Base-by-base conservation (phyloP, 2,329 filamentous ascomycete genomes). In the Nemania bipapillata region DNA sequence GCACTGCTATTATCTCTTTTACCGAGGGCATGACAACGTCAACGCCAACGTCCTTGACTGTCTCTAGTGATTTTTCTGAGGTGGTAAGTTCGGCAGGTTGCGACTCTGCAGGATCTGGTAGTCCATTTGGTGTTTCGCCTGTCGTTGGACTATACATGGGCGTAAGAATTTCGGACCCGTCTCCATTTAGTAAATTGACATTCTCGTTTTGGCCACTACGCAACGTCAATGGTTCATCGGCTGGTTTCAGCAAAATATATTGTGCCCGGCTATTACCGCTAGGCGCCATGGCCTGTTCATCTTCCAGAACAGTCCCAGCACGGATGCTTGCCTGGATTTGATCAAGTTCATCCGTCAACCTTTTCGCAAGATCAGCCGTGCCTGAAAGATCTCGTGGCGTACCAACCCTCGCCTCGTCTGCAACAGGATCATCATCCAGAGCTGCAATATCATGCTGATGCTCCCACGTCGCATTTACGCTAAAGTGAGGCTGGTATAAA, bases 401-500 rank as follows among this genome's bases (percentile, higher is more conserved):
- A 47, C 72, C 73, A 54, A 59, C 68, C 28, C 66, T 72, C 61
- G 66, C 66, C 57, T 74, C 71, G 2, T 75, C 70, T 17, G 65
- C 60, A 58, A 64, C 64, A 9, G 55, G 66, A 50, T 71, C 69
- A n/a, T 67, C 65, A 17, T 68, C 61, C 65, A 71, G 42, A 63
- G 68, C 71, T 45, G 68, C 49, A 26, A 68, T 69, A 22, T 68
- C 57, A 60, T 64, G 55, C 58, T 57, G 52, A 45, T 69, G 72
- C 53, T 62, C 57, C 77, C 77, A 77, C 28, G 47, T 70, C n/a
- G 63, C 70, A 49, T 71, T 69, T 37, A 62, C 63, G 49, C 64
- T 59, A 24, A 66, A 65, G 52, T 71, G 74, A 24, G 77, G 74
- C 22, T 77, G 79, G 66, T 77, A 78, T 54, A 76, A 75, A 54